Evolutionary conservation across 2,329 filamentous ascomycete genomes (phyloP).

Genomic region (Colletotrichum tofieldiae): DNA sequence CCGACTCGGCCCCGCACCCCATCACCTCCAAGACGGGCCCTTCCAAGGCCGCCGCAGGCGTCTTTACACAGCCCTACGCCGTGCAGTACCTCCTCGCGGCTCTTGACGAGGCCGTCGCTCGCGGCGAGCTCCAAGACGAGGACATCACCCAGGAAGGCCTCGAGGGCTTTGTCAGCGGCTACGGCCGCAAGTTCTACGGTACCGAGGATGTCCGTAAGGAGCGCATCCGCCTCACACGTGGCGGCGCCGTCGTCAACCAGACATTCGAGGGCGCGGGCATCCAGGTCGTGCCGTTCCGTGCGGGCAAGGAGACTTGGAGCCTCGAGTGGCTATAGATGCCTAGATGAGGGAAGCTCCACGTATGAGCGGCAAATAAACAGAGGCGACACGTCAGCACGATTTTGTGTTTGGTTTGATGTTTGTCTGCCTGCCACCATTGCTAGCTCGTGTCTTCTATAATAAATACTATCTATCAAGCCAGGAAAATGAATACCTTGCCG

Average conservation of each 20-base stretch:
- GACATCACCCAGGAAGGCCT: constrained; percentile 71
- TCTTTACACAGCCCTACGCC: constrained; percentile 84
- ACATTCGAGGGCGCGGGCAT: constrained; percentile 69
- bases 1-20: constrained; percentile 80
- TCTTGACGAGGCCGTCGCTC: constrained; percentile 64
- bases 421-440: constrained; percentile 17
- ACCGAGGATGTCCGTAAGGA: constrained; percentile 64
- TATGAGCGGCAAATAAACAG: not conserved
- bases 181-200: constrained; percentile 69
- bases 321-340: constrained; percentile 59
- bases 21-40: constrained; percentile 68
- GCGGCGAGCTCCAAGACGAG: constrained; percentile 65
- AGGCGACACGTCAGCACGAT: not conserved
- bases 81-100: constrained; percentile 76
- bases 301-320: constrained; percentile 73
- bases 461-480: constrained; percentile 32
- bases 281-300: constrained; percentile 77
- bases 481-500: constrained; percentile 3
- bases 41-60: constrained; percentile 76
- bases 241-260: constrained; percentile 68
- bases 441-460: constrained; percentile 38
- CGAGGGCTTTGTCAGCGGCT: constrained; percentile 67
- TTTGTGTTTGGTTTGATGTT: not conserved
- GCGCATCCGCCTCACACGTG: constrained; percentile 71
- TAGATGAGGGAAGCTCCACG: not conserved